Evolutionary conservation across 176 grass and related monocot genomes (phyloP).

Genomic region (Ampelocalamus luodianensis): DNA sequence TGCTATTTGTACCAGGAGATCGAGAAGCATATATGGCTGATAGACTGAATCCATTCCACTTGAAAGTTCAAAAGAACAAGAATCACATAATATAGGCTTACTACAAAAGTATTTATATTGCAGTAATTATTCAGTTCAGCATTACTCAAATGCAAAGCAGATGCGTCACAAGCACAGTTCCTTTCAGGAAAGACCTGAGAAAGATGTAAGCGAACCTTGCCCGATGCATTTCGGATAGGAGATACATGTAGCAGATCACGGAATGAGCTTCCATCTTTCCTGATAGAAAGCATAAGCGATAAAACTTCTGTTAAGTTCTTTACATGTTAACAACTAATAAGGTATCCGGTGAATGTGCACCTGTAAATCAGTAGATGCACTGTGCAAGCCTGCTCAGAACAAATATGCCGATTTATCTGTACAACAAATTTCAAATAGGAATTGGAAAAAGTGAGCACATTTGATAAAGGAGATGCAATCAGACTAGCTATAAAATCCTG

Average conservation of each 20-base stretch:
- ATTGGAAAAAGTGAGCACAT: slow-evolving; percentile 21
- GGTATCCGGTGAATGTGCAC: slow-evolving; percentile 36
- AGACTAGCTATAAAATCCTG: slow-evolving; percentile 28
- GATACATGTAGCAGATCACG: slow-evolving; percentile 84
- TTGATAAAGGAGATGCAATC: slow-evolving; percentile 12
- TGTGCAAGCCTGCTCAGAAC: slow-evolving; percentile 66
- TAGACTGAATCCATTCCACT: not conserved
- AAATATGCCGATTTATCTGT: slow-evolving; percentile 83
- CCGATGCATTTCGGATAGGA: slow-evolving; percentile 83
- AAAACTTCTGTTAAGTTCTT: slow-evolving; percentile 32
- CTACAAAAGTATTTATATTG: not conserved
- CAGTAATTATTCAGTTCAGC: not conserved
- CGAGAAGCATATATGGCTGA: not conserved
- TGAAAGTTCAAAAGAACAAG: not conserved
- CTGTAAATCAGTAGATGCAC: slow-evolving; percentile 81
- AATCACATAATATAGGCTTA: not conserved
- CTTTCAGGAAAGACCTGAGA: slow-evolving; percentile 34
- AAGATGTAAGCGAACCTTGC: slow-evolving; percentile 69
- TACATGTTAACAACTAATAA: slow-evolving; percentile 18
- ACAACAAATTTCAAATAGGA: slow-evolving; percentile 28
- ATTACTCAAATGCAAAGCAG: slow-evolving; percentile 25
- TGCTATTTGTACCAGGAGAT: not conserved
- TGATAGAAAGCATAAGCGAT: slow-evolving; percentile 45
- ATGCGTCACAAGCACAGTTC: not conserved
- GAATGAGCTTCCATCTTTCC: slow-evolving; percentile 89